Base-by-base conservation (phyloP, 352 stramenopile species). In the Globisporangium paddicum region DNA sequence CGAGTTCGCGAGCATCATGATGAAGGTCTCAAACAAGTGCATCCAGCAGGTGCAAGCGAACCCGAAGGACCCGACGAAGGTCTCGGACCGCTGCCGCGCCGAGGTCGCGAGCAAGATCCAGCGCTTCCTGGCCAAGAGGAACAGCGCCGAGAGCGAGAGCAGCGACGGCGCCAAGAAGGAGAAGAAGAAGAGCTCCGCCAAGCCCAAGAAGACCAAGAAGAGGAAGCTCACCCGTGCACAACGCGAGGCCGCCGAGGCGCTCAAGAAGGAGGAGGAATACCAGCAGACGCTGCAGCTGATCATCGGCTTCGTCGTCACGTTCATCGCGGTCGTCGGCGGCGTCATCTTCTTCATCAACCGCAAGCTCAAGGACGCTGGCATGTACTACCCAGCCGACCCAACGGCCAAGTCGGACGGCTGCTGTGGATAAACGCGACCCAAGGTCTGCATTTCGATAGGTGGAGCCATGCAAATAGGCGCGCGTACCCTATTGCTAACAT, bases 321-420 rank as follows among this genome's bases (percentile, higher is more conserved):
- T 90, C 26, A 53, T 92, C 49, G 82, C 82, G 0, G 58, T 84
- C n/a, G 58, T 82, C 21, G 63, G 67, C 6, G 77, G 79, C 18
- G 72, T 68, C 41, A 80, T 82, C 34, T 91, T 75, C 61, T 67
- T 84, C 67, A 89, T 93, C 58, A 90, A 91, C 69, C 79, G 84
- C 66, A 94, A 94, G 72, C 80, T 92, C 54, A 92, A 92, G 72
- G 69, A 64, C 11, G 82, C 79, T 16, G 82, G 82, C 26, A 87
- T 92, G 70, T 92, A 92, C 76, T 89, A 85, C 57, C 72, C 82
- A 2, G 58, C 73, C 1, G 67, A 89, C 52, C 78, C 81, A 9
- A 63, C 75, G 6, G 79, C 62, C 34, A 84, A 83, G 62, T 68
- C 79, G 0, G 72, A 54, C 18, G 62, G 70, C 25, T 87, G 84